Conservation (phyloP, 352 stramenopile genomes). For the Phytophthora melonis region DNA sequence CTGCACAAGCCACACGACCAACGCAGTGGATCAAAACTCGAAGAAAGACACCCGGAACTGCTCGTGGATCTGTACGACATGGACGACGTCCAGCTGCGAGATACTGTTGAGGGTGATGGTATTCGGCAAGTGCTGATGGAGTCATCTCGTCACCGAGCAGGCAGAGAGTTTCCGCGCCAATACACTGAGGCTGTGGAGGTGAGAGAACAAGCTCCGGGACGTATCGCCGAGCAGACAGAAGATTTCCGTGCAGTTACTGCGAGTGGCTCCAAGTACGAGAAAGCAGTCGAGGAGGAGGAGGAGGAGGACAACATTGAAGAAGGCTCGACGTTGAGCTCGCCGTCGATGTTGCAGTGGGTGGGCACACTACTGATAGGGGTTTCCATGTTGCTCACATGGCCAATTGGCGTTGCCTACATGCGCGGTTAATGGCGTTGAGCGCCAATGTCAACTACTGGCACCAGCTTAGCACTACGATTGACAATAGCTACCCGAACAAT, state of each 20-base stretch:
- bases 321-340: background rate
- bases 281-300: background rate
- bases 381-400: constrained; percentile 34
- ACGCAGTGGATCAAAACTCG: background rate
- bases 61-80: background rate
- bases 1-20: background rate
- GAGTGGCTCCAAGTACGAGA: background rate
- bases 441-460: background rate
- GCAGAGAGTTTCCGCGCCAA: background rate
- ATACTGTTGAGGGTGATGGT: constrained; percentile 27
- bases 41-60: constrained; percentile 7
- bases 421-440: constrained; percentile 1
- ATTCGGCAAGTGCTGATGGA: constrained; percentile 26
- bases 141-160: background rate
- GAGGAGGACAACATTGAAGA: background rate
- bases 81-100: constrained; percentile 3
- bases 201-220: background rate
- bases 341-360: constrained; percentile 4
- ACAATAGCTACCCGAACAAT: background rate
- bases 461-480: background rate
- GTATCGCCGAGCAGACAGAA: background rate
- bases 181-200: background rate
- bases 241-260: background rate
- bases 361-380: constrained; percentile 18
- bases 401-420: constrained; percentile 23